Evolutionary conservation across 768 basidiomycete genomes (phyloP), one percentile per base, ranked within the genome.

Genomic region (Trametes meyenii): DNA sequence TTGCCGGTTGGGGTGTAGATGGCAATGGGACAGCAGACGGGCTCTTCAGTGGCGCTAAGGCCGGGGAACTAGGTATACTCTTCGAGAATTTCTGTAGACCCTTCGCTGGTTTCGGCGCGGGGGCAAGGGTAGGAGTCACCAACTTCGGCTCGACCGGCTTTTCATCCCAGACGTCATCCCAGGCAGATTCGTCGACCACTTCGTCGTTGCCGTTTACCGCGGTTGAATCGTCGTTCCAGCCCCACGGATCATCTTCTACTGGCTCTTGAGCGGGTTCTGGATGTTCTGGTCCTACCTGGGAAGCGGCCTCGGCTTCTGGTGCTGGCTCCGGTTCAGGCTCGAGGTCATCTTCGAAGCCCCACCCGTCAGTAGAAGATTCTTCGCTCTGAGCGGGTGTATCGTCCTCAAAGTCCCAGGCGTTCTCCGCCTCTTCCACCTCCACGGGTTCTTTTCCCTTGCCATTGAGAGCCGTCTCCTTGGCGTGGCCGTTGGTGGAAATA

Each of bases 181-280:
- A 90, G 2, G 88, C 85, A 63, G 90, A 84, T 53, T 74, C 78
- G 48, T 89, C 89, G 82, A 58, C 49, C 21, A 68, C 55, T 3
- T 76, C 67, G 4, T 69, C 68, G 23, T 77, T 73, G 17, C 64
- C 72, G 12, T 72, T 71, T 8, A 69, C 51, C 6, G 74, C 54
- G 13, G 56, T 29, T 3, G 69, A 79, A 33, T 85, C 84, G 43
- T 85, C 84, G 40, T 90, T 86, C 86, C 86, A 91, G 2, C 87
- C 92, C 91, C 92, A 93, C 0, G 62, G 45, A 36, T 64, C 62
- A 35, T 58, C 62, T 12, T 53, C 50, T 16, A 73, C 76, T 10
- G 83, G 73, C 14, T 69, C 69, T 10, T 67, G 66, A 2, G 33
- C 62, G 11, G 54, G 50, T 11, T 14, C 52, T 5, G 69, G 52